Conservation (phyloP, 1,284 basidiomycete species). For the Flammula alnicola region DNA sequence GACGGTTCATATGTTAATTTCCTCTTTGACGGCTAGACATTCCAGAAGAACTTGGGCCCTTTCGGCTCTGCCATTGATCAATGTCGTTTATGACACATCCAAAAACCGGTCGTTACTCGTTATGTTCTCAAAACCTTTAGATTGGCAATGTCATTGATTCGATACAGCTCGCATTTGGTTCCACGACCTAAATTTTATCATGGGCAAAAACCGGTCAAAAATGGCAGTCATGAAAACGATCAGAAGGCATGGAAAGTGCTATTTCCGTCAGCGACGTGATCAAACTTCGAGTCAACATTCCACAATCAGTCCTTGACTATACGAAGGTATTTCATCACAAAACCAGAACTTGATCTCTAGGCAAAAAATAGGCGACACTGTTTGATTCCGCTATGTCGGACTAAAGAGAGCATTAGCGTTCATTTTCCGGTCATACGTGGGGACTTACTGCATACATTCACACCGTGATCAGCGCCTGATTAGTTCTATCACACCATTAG, state of each 20-base stretch:
- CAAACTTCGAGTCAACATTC: too few relatives aligned
- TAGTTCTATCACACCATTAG: background rate
- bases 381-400: constrained; percentile 11
- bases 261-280: too few relatives aligned
- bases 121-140: background rate
- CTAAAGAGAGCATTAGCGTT: background rate
- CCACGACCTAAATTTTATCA: background rate
- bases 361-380: background rate
- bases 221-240: background rate
- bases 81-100: constrained; percentile 10
- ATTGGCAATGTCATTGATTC: background rate
- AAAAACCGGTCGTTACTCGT: constrained; percentile 5
- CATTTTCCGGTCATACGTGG: constrained; percentile 13
- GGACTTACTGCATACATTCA: constrained; percentile 11
- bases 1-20: constrained; percentile 11
- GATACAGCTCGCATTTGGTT: background rate
- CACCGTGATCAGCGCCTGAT: constrained; percentile 12
- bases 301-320: too few relatives aligned
- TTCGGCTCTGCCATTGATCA: constrained; percentile 1
- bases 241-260: too few relatives aligned
- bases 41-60: constrained; percentile 14
- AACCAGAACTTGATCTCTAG: constrained; percentile 5
- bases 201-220: background rate
- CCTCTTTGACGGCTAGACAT: constrained; percentile 9
- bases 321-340: too few relatives aligned